Conservation (phyloP, 129 eudicot genomes). For the Logfia minima region DNA sequence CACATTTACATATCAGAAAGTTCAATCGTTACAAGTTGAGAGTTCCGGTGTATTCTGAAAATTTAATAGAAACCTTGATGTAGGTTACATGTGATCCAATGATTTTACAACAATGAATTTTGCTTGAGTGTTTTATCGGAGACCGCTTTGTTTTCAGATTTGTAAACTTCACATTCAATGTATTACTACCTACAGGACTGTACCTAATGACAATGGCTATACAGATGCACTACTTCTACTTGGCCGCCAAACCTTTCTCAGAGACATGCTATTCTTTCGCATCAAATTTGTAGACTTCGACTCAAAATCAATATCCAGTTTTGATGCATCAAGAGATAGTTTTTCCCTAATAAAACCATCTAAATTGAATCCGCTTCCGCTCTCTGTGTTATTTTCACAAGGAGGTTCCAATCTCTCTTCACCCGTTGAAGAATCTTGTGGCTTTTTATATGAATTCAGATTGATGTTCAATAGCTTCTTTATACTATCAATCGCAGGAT, state of each 20-base stretch:
- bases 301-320: slow-evolving; percentile 56
- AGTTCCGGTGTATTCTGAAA: no score
- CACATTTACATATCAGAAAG: no score
- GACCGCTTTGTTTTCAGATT: neutral
- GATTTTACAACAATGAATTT: neutral
- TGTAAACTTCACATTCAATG: neutral
- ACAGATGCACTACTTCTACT: slow-evolving; percentile 19
- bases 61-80: no score
- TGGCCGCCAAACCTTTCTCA: slow-evolving; percentile 45
- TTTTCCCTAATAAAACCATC: slow-evolving; percentile 61
- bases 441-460: slow-evolving; percentile 43
- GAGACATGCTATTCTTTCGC: slow-evolving; percentile 10
- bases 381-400: slow-evolving; percentile 20
- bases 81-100: no score
- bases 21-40: no score
- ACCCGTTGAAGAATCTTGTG: slow-evolving; percentile 34
- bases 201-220: neutral
- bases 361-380: slow-evolving; percentile 59
- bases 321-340: slow-evolving; percentile 61
- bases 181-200: slow-evolving; percentile 11
- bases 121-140: neutral
- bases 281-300: neutral
- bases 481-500: slow-evolving; percentile 89
- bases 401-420: slow-evolving; percentile 26
- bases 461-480: slow-evolving; percentile 73